Base-by-base conservation (phyloP, 1,139 yeast species). In the Hyphopichia wangnamkhiaoensis region DNA sequence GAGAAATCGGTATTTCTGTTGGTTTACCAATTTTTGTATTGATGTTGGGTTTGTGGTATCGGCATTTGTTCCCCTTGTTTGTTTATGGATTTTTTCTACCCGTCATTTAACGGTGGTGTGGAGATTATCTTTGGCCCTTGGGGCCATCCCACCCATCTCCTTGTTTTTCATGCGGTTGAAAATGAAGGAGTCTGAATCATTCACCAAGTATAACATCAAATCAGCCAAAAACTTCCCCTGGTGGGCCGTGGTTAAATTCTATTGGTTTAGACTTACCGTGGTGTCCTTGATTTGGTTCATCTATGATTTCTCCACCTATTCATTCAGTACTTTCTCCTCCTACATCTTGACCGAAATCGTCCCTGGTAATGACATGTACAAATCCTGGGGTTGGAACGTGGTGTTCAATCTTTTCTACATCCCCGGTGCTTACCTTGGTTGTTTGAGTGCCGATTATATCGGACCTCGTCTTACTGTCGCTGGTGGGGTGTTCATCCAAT, bases 331-430 rank as follows among this genome's bases (percentile, higher is more conserved):
- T 52, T 90, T 84, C 64, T 84, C 95, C 10, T 68, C 90, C 16
- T 73, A 74, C 46, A 86, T 90, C 47, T 67, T 88, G 48, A 68
- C 72, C 26, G 61, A 66, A 33, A 67, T 88, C 42, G 78, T 86
- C 44, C 81, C 86, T 21, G 81, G 73, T 37, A 76, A 74, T 33
- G 79, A 82, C 50, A 63, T 88, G 46, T 83, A 84, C 64, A 77
- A 82, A 59, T 76, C 85, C 18, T 88, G 89, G 66, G 97, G 97
- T 37, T 91, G 97, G 97, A 87, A 85, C 60, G 86, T 87, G 45
- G 93, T 91, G 4, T 77, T 91, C 54, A 89, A 88, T 63, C 71
- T 87, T 55, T 91, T 91, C 62, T 90, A 91, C 62, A 67, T 91
- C 31, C 97, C 97, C 10, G 98, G 98, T 49, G 76, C 96, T 2